Percentiles rank a stretch among this genome's conserved stretches.
phyloP scores from a whole-genome alignment of 2,329 filamentous ascomycete genomes.

The Apiospora hydei region DNA sequence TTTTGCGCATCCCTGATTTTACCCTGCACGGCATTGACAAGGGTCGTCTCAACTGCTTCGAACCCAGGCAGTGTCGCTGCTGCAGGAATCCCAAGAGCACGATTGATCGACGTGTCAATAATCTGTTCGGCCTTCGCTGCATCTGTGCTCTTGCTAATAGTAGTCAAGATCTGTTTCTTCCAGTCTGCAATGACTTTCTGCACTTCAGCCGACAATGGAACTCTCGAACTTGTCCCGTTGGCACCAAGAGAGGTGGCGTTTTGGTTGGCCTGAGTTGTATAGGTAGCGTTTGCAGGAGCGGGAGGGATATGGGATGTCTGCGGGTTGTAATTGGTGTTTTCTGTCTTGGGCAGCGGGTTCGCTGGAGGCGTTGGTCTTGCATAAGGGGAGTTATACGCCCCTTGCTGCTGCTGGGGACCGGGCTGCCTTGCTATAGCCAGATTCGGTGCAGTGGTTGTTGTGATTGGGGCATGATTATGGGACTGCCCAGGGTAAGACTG shows the following conservation, averaged over 20 bases:
- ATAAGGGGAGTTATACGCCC: slow-evolving; percentile 43
- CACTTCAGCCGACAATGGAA: slow-evolving; percentile 38
- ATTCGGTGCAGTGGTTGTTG: slow-evolving; percentile 9
- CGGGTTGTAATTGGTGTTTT: slow-evolving; percentile 30
- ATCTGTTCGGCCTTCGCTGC: slow-evolving; percentile 41
- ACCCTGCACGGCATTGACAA: slow-evolving; percentile 38
- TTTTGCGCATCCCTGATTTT: slow-evolving; percentile 41
- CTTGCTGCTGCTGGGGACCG: slow-evolving; percentile 37
- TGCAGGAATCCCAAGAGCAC: slow-evolving; percentile 39
- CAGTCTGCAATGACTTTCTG: slow-evolving; percentile 41
- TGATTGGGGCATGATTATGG: not conserved
- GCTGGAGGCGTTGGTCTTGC: slow-evolving; percentile 39
- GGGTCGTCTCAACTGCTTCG: slow-evolving; percentile 38
- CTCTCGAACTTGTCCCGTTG: slow-evolving; percentile 27
- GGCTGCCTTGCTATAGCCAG: slow-evolving; percentile 15
- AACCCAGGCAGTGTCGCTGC: slow-evolving; percentile 37
- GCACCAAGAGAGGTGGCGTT: slow-evolving; percentile 27
- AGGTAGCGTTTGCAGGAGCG: slow-evolving; percentile 27
- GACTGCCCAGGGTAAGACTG: slow-evolving; percentile 36
- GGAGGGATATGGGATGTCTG: slow-evolving; percentile 33
- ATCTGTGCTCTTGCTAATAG: slow-evolving; percentile 38
- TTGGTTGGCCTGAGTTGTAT: slow-evolving; percentile 25
- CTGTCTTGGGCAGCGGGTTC: slow-evolving; percentile 36
- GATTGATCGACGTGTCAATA: slow-evolving; percentile 41
- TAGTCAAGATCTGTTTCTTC: slow-evolving; percentile 40